Percentiles rank a stretch among this genome's conserved stretches.
Evolutionary conservation across 495 filamentous ascomycete genomes (phyloP).

Genomic region (Thermochaetoides thermophila): DNA sequence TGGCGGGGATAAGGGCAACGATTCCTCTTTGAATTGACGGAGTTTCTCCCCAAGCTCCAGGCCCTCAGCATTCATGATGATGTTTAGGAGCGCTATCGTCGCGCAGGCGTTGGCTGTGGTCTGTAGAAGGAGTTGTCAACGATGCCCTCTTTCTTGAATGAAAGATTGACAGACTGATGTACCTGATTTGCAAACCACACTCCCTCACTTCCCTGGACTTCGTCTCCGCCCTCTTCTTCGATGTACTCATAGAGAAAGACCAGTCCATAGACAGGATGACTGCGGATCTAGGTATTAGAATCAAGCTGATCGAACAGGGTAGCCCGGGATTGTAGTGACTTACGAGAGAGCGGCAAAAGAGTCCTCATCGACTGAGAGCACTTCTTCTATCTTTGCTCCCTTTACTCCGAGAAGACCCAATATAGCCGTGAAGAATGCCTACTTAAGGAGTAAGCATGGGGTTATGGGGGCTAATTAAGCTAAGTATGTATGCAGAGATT

Average conservation of each 20-base stretch:
- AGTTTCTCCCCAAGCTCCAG: slow-evolving; percentile 54
- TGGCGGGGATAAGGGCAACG: slow-evolving; percentile 49
- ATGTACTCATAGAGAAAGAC: slow-evolving; percentile 71
- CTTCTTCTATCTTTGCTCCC: slow-evolving; percentile 60
- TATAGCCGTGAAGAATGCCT: slow-evolving; percentile 78
- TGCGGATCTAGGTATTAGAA: slow-evolving; percentile 12
- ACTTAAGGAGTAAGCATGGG: slow-evolving; percentile 5
- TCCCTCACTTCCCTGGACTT: slow-evolving; percentile 37
- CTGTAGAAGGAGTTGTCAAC: slow-evolving; percentile 26
- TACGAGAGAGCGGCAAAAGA: slow-evolving; percentile 52
- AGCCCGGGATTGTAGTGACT: too few species aligned
- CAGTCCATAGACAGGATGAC: slow-evolving; percentile 62
- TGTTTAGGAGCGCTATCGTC: slow-evolving; percentile 76
- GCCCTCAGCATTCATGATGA: slow-evolving; percentile 61
- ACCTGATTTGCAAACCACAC: slow-evolving; percentile 96
- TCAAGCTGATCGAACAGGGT: too few species aligned
- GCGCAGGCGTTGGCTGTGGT: slow-evolving; percentile 74
- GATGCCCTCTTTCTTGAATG: not conserved
- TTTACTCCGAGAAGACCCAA: slow-evolving; percentile 61
- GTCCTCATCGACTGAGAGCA: slow-evolving; percentile 59
- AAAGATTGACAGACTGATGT: slow-evolving; percentile 8
- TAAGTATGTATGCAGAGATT: too few species aligned
- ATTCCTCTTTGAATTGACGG: slow-evolving; percentile 53
- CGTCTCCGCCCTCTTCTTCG: slow-evolving; percentile 31
- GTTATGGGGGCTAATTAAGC: not conserved